Conservation (phyloP, 495 filamentous ascomycete species). For the Penicillium psychrofluorescens region DNA sequence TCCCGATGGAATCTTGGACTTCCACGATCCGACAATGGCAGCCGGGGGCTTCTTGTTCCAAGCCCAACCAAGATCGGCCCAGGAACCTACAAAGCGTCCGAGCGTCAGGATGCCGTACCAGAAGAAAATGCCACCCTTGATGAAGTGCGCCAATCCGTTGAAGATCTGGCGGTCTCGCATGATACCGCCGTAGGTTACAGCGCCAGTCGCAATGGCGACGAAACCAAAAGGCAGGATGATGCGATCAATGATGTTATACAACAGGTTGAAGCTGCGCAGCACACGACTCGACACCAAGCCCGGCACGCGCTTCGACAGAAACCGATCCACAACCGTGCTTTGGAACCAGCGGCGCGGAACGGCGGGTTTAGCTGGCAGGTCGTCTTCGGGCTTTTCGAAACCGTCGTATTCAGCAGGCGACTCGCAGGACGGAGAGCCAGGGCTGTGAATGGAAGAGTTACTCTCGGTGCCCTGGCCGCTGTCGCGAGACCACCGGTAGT, state of each 20-base stretch:
- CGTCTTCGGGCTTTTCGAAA: slow-evolving; percentile 47
- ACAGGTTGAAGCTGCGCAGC: slow-evolving; percentile 47
- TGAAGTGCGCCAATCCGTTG: slow-evolving; percentile 85
- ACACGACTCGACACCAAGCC: slow-evolving; percentile 54
- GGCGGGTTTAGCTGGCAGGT: slow-evolving; percentile 22
- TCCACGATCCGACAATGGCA: slow-evolving; percentile 48
- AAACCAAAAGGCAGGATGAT: slow-evolving; percentile 60
- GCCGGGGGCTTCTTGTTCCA: slow-evolving; percentile 80
- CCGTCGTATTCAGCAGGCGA: slow-evolving; percentile 47
- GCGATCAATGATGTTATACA: slow-evolving; percentile 56
- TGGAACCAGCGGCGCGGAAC: slow-evolving; percentile 38
- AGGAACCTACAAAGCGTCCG: slow-evolving; percentile 85
- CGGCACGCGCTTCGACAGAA: slow-evolving; percentile 40
- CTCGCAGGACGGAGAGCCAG: slow-evolving; percentile 48
- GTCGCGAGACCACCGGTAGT: slow-evolving; percentile 69
- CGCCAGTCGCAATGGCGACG: slow-evolving; percentile 53
- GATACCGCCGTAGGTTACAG: slow-evolving; percentile 62
- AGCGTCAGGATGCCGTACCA: slow-evolving; percentile 84
- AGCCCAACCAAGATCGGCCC: slow-evolving; percentile 87
- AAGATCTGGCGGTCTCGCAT: slow-evolving; percentile 60
- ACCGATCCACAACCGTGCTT: slow-evolving; percentile 38
- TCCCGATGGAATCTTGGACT: slow-evolving; percentile 62
- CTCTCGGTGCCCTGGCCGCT: slow-evolving; percentile 85
- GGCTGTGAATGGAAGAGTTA: slow-evolving; percentile 58
- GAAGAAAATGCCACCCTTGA: slow-evolving; percentile 97